Percentiles rank a stretch among this genome's conserved stretches.
These are phyloP conservation scores for Candida peoriensis DNA, from an alignment of 805 yeast genomes.

Conservation along the genomic window DNA sequence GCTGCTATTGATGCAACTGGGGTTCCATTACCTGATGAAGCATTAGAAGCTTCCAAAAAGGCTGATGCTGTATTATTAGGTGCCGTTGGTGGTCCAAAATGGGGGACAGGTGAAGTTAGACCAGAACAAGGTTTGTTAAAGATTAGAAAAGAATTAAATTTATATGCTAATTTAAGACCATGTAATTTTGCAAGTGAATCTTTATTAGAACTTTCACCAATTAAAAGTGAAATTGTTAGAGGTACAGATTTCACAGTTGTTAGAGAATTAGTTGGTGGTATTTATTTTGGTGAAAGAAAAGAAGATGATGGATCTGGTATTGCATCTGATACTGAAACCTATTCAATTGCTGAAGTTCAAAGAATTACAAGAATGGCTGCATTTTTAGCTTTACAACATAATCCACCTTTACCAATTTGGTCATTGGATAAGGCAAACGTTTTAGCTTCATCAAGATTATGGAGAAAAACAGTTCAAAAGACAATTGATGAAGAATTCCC, in stretches of 20 bases:
- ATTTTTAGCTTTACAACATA: constrained; percentile 85
- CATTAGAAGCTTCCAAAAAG: constrained; percentile 74
- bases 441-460: constrained; percentile 89
- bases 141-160: constrained; percentile 89
- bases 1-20: constrained; percentile 98
- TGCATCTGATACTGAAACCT: constrained; percentile 93
- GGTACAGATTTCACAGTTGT: constrained; percentile 94
- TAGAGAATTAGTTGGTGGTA: constrained; percentile 96
- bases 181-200: constrained; percentile 88
- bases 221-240: constrained; percentile 74
- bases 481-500: constrained; percentile 89
- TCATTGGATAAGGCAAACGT: constrained; percentile 97
- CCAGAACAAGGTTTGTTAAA: constrained; percentile 96
- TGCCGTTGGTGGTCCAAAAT: constrained; percentile 99
- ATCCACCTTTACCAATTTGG: constrained; percentile 95
- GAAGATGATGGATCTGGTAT: constrained; percentile 85
- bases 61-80: constrained; percentile 96
- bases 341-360: constrained; percentile 86
- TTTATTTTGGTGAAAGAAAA: constrained; percentile 91
- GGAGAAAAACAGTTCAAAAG: constrained; percentile 91
- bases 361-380: constrained; percentile 99
- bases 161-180: constrained; percentile 96
- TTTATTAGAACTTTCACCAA: constrained; percentile 80
- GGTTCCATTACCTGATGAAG: constrained; percentile 78
- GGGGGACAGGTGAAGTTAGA: constrained; percentile 96